A percentile compares a stretch with the other conserved stretches of the same genome.
Evolutionary conservation across 768 basidiomycete genomes (phyloP).

Genomic region (Dacryopinax spathularia): DNA sequence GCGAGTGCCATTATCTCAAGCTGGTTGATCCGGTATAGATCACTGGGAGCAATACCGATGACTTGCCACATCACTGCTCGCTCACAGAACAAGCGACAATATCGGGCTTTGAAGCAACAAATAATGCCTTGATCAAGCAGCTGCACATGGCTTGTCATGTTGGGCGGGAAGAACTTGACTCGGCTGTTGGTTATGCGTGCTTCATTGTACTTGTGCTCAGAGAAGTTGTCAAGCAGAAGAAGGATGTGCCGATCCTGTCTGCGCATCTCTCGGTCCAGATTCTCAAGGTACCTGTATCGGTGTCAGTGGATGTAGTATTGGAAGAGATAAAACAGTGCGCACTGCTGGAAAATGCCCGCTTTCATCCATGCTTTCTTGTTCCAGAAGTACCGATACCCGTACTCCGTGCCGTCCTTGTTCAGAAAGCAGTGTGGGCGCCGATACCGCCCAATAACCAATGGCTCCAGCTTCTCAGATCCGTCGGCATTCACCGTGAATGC

Average conservation of each 20-base stretch:
- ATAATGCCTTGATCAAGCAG: slow-evolving; percentile 28
- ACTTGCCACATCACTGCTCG: slow-evolving; percentile 22
- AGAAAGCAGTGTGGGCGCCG: slow-evolving; percentile 23
- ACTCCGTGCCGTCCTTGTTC: slow-evolving; percentile 14
- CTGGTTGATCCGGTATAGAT: slow-evolving; percentile 28
- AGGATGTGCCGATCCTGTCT: slow-evolving; percentile 16
- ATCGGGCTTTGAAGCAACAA: slow-evolving; percentile 27
- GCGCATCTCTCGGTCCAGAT: slow-evolving; percentile 20
- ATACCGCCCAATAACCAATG: slow-evolving; percentile 27
- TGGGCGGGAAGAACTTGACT: slow-evolving; percentile 23
- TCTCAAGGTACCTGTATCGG: slow-evolving; percentile 21
- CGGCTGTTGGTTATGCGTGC: slow-evolving; percentile 22
- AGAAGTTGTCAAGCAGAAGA: slow-evolving; percentile 25
- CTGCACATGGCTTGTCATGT: slow-evolving; percentile 28
- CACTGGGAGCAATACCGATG: slow-evolving; percentile 13
- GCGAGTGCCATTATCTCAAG: slow-evolving; percentile 27
- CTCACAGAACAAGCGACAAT: slow-evolving; percentile 19
- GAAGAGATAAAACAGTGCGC: slow-evolving; percentile 8
- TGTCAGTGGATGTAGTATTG: neutral
- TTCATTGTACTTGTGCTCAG: slow-evolving; percentile 17
- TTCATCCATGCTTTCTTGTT: slow-evolving; percentile 33
- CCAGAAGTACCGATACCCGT: slow-evolving; percentile 25
- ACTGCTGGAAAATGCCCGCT: slow-evolving; percentile 24
- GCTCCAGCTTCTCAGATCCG: slow-evolving; percentile 23
- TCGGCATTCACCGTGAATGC: slow-evolving; percentile 24